These are phyloP conservation scores for Elaphomyces granulatus DNA, from an alignment of 495 filamentous ascomycete genomes.

Conservation along the genomic window DNA sequence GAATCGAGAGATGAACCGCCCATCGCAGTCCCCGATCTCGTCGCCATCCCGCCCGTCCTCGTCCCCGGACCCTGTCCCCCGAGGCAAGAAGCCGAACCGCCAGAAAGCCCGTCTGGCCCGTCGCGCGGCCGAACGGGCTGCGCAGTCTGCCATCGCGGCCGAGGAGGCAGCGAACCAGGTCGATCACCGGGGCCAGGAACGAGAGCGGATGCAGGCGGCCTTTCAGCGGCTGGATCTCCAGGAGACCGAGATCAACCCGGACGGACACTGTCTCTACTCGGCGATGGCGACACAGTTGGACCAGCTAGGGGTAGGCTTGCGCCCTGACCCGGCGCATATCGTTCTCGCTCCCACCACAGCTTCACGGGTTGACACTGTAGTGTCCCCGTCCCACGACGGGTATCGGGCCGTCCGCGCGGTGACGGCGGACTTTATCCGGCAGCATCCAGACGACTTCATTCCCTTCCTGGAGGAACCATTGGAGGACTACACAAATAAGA, in stretches of 20 bases:
- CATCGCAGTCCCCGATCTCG: slow-evolving; percentile 20
- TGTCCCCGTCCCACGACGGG: slow-evolving; percentile 28
- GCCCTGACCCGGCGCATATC: slow-evolving; percentile 30
- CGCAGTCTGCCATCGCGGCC: slow-evolving; percentile 47
- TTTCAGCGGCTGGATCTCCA: slow-evolving; percentile 47
- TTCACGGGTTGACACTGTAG: slow-evolving; percentile 30
- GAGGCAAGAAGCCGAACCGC: slow-evolving; percentile 65
- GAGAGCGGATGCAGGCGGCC: slow-evolving; percentile 46
- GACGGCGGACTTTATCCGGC: slow-evolving; percentile 40
- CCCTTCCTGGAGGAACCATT: slow-evolving; percentile 75
- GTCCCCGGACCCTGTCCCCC: not conserved
- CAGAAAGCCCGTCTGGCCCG: slow-evolving; percentile 84
- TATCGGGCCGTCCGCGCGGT: slow-evolving; percentile 35
- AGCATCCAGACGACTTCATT: slow-evolving; percentile 45
- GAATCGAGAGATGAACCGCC: slow-evolving; percentile 10
- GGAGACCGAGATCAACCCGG: slow-evolving; percentile 71
- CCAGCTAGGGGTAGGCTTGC: slow-evolving; percentile 28
- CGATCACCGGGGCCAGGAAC: slow-evolving; percentile 59
- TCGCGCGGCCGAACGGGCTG: slow-evolving; percentile 69
- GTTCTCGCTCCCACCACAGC: slow-evolving; percentile 22
- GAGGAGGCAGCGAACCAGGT: slow-evolving; percentile 61
- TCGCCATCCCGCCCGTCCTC: no score
- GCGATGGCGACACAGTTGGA: slow-evolving; percentile 75
- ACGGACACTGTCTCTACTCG: slow-evolving; percentile 93
- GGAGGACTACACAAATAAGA: slow-evolving; percentile 55